Base-by-base conservation (phyloP, 345 rosid species). In the Stellera chamaejasme region DNA sequence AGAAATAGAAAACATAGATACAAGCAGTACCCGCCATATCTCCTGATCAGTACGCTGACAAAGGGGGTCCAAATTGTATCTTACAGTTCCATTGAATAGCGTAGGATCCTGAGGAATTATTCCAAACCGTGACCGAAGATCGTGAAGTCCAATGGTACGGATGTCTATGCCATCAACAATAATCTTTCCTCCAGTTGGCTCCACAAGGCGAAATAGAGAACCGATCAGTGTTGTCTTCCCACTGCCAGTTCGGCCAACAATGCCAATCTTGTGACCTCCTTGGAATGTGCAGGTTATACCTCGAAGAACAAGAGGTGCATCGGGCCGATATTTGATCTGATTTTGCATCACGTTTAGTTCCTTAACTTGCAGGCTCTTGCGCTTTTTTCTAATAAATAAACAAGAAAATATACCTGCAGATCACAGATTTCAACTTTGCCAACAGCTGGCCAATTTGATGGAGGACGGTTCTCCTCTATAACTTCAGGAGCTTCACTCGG, bases 71-170 rank as follows among this genome's bases (percentile, higher is more conserved):
- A 93, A 61, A 54, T 93, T 93, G 73, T 74, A 87, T 72, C 96
- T 82, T 60, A 93, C 99, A 23, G 91, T 89, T 60, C 97, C 99
- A 36, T 80, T 86, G 68, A 89, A 93, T 25, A 89, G 81, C 47
- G 97, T 89, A 52, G 99, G 96, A 58, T 93, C 99, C 45, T 87
- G 97, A 64, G 97, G 99, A 61, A 93, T 89, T 47, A 93, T 83
- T 59, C 94, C 99, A 49, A 89, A 80, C n/a, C 90, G 72, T 43
- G 97, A 81, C 60, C 99, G 75, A 47, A 93, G 67, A 72, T 89
- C 99, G 44, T 84, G 96, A 51, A 93, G 86, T 48, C 99, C 97
- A 23, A 87, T 79, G 58, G 49, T 78, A 13, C 82, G 63, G 55
- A 93, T 82, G 69, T 93, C 96, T 43, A 93, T 68, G 13, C 90